Conservation (phyloP, 2,329 filamentous ascomycete species). For the Alternaria triticina region DNA sequence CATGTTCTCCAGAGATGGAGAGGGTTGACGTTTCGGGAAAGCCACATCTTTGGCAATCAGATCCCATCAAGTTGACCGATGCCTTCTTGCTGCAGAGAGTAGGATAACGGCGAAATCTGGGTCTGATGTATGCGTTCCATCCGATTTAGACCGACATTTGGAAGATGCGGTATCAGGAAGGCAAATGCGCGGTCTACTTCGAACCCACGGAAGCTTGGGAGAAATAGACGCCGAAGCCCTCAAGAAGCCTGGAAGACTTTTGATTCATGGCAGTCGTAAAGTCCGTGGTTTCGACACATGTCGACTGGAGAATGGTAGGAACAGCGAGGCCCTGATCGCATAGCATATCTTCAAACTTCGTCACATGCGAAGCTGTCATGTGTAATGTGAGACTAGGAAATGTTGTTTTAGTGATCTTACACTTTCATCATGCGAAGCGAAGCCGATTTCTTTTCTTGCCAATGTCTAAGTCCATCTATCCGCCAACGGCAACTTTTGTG, state of each 20-base stretch:
- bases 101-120: constrained; percentile 6
- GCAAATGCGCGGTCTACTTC: constrained; percentile 12
- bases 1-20: neutral
- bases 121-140: neutral
- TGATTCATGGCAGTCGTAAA: neutral
- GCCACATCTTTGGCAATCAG: constrained; percentile 19
- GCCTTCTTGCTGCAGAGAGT: neutral
- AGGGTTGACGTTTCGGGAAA: constrained; percentile 4
- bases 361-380: neutral
- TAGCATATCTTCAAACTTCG: neutral
- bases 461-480: neutral
- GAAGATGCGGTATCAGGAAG: constrained; percentile 11
- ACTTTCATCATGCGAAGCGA: neutral
- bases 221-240: neutral
- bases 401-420: neutral
- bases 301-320: neutral
- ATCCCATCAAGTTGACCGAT: constrained; percentile 18
- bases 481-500: neutral
- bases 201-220: constrained; percentile 9
- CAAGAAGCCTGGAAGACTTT: neutral
- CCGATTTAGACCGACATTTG: constrained; percentile 1
- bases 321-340: too few species aligned
- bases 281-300: neutral
- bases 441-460: neutral
- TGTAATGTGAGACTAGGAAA: neutral